Conservation (phyloP, 2,329 filamentous ascomycete species). For the Penicillium sp. region DNA sequence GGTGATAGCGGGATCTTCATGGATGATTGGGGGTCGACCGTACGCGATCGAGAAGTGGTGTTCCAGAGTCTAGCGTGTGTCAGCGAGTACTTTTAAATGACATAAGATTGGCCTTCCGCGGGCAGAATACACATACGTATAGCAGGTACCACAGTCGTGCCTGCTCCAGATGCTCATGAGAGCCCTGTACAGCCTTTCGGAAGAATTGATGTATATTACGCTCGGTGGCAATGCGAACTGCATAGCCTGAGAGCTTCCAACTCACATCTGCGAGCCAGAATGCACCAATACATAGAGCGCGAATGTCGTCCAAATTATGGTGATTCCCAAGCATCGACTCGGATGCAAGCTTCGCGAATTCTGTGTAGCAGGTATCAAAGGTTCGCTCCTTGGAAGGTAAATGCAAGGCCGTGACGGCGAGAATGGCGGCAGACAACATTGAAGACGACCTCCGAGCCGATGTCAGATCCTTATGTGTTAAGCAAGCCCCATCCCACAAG, state of each 20-base stretch:
- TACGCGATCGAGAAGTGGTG: slow-evolving; percentile 43
- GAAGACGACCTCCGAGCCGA: slow-evolving; percentile 45
- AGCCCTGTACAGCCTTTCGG: slow-evolving; percentile 35
- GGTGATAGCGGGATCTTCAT: slow-evolving; percentile 34
- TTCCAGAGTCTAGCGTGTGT: slow-evolving; percentile 29
- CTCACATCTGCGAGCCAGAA: slow-evolving; percentile 53
- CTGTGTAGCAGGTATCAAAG: slow-evolving; percentile 47
- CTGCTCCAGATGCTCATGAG: slow-evolving; percentile 33
- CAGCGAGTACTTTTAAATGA: slow-evolving; percentile 9
- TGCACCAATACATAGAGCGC: slow-evolving; percentile 49
- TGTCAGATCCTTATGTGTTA: slow-evolving; percentile 43
- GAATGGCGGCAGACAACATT: slow-evolving; percentile 37
- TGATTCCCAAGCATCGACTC: slow-evolving; percentile 49
- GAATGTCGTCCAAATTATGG: slow-evolving; percentile 47
- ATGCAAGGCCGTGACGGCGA: slow-evolving; percentile 48
- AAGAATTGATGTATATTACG: slow-evolving; percentile 40
- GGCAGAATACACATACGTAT: slow-evolving; percentile 29
- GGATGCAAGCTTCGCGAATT: slow-evolving; percentile 49
- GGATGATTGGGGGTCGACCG: slow-evolving; percentile 40
- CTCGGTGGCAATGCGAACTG: slow-evolving; percentile 40
- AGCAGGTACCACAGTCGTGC: slow-evolving; percentile 38
- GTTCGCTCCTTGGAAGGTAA: slow-evolving; percentile 42
- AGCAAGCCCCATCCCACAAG: slow-evolving; percentile 40
- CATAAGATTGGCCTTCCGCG: no score
- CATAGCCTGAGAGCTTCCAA: slow-evolving; percentile 43